Conservation (phyloP, 192 early-diverging fungal species). For the Cetraspora pellucida region DNA sequence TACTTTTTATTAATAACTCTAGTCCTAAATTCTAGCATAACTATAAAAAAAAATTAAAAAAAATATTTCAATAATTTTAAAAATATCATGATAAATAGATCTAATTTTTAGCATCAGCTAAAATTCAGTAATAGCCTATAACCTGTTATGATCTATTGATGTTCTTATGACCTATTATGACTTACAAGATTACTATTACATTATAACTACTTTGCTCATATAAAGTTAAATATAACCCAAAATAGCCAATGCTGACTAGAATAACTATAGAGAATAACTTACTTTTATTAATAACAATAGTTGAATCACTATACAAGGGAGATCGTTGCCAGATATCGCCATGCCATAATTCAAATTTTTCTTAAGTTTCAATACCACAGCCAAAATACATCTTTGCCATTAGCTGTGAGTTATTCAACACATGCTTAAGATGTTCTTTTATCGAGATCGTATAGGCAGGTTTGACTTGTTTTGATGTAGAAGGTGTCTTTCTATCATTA, state of each 20-base stretch:
- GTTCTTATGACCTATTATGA: no score
- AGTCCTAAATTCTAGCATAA: no score
- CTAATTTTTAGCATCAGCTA: not conserved
- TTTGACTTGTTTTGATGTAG: not conserved
- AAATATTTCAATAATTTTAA: no score
- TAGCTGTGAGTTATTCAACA: not conserved
- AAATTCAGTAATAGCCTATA: no score
- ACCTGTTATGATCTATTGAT: no score
- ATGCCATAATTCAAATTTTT: conserved; percentile 20
- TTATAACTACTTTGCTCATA: no score
- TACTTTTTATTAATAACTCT: no score
- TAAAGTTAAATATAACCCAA: no score
- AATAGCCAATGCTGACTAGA: no score
- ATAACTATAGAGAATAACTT: not conserved
- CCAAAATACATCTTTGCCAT: not conserved
- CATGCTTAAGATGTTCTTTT: not conserved
- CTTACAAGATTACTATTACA: no score
- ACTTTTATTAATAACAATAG: not conserved
- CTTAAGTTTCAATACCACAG: not conserved
- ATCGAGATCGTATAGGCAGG: not conserved
- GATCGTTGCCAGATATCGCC: conserved; percentile 7
- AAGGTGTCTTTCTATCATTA: not conserved
- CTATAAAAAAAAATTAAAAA: no score
- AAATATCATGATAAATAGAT: no score
- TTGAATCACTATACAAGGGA: not conserved